Percentiles rank a stretch among this genome's conserved stretches.
These are phyloP conservation scores for Fomitiporia mediterranea DNA, from an alignment of 1,284 basidiomycete genomes.

Conservation along the genomic window DNA sequence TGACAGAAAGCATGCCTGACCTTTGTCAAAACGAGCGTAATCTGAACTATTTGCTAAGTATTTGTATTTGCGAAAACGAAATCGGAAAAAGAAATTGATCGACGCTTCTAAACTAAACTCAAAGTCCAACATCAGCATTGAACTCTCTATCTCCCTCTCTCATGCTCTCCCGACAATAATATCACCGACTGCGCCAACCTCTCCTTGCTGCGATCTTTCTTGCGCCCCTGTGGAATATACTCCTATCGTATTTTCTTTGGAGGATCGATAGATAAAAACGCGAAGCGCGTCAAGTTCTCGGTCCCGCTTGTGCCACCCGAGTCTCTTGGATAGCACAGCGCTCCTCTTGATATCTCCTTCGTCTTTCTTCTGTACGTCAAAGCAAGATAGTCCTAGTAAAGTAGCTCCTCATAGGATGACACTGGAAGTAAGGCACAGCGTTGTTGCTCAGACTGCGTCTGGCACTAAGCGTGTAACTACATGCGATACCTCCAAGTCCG, in stretches of 20 bases:
- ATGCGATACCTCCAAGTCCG: too few relatives aligned
- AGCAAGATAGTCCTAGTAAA: neutral
- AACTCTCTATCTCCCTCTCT: too few relatives aligned
- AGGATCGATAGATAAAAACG: neutral
- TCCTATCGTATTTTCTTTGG: neutral
- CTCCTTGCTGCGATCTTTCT: slow-evolving; percentile 2
- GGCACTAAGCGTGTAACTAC: too few relatives aligned
- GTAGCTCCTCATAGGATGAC: neutral
- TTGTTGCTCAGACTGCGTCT: neutral
- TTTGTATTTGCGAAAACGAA: too few relatives aligned
- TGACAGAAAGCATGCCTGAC: too few relatives aligned
- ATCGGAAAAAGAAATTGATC: too few relatives aligned
- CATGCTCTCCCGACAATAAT: too few relatives aligned
- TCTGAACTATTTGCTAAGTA: too few relatives aligned
- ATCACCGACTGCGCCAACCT: neutral
- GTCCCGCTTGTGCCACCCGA: neutral
- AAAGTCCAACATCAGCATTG: too few relatives aligned
- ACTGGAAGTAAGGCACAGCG: neutral
- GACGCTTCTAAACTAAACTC: too few relatives aligned
- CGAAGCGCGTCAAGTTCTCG: neutral
- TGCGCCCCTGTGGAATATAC: neutral
- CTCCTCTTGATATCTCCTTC: neutral
- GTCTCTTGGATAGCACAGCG: neutral
- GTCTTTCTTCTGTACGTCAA: neutral
- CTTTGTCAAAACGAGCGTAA: too few relatives aligned